Percentiles rank a stretch among this genome's conserved stretches.
phyloP scores from a whole-genome alignment of 2,329 filamentous ascomycete species.

The Chaetomium globosum region DNA sequence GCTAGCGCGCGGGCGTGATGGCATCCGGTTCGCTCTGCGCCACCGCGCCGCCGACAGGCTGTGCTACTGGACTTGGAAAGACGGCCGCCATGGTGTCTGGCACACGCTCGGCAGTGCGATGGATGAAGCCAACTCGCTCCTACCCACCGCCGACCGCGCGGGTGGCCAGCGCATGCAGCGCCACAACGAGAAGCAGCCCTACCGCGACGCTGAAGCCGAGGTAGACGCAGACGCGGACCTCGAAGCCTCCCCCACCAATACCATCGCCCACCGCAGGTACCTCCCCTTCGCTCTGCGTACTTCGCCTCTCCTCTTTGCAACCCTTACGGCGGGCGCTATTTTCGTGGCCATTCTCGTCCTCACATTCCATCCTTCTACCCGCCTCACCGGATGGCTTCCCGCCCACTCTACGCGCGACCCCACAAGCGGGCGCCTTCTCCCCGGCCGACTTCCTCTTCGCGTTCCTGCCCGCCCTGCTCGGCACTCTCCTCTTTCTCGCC shows the following conservation, averaged over 20 bases:
- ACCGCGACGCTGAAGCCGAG: constrained; percentile 29
- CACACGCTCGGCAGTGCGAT: constrained; percentile 69
- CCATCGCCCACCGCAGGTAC: constrained; percentile 64
- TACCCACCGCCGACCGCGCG: constrained; percentile 33
- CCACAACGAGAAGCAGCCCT: constrained; percentile 30
- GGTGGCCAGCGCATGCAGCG: constrained; percentile 35
- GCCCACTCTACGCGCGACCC: constrained; percentile 65
- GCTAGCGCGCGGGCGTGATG: constrained; percentile 54
- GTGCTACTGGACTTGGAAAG: constrained; percentile 81
- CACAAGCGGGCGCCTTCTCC: constrained; percentile 70
- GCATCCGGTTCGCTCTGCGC: constrained; percentile 57
- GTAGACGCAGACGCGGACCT: constrained; percentile 34
- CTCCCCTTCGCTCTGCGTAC: constrained; percentile 77
- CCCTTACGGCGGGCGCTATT: constrained; percentile 61
- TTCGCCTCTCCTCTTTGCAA: constrained; percentile 66
- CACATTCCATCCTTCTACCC: constrained; percentile 72
- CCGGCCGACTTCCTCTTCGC: constrained; percentile 85
- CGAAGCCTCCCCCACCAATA: constrained; percentile 52
- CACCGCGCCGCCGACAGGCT: constrained; percentile 68
- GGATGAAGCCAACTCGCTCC: constrained; percentile 47
- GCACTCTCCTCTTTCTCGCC: constrained; percentile 66
- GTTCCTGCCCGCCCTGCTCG: constrained; percentile 70
- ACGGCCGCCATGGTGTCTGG: constrained; percentile 67
- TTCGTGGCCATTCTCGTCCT: constrained; percentile 73
- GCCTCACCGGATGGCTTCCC: constrained; percentile 69